Evolutionary conservation across 768 basidiomycete species (phyloP), one percentile per base, ranked within the genome.

Genomic region (Boletus vinaceobasis): DNA sequence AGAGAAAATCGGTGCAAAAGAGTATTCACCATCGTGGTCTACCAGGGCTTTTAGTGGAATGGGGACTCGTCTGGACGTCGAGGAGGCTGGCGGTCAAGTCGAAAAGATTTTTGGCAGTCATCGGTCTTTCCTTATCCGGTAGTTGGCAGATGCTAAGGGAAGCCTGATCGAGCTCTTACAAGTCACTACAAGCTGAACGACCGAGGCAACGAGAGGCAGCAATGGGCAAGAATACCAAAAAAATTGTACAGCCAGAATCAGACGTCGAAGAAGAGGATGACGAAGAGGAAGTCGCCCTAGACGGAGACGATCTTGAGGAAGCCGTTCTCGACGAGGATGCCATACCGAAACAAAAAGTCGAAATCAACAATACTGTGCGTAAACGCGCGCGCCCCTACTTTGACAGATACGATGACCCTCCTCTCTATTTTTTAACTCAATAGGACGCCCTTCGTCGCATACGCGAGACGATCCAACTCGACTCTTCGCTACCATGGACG

Each of bases 401-500:
- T 17, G 39, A 21, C 52, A 32, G 50, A 6, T 15, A 29, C 35
- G 5, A 8, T 17, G 42, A 36, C 19, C 13, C 15, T 27, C n/a
- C 14, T 29, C 13, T 29, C 7, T 31, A 31, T 39, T 10, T 14
- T 33, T 14, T n/a, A 40, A 23, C 2, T 8, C 1, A 46, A 36
- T 50, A 93, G 91, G 76, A 81, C 46, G 90, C 90, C 26, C 78
- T 96, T 43, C 82, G 85, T 50, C 86, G 91, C 54, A 93, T 94
- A 60, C 83, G 88, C 38, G 85, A 89, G 59, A 77, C 81, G 13
- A 90, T 93, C 23, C 78, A 85, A 61, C 79, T 93, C 11, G 88
- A 90, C 62, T 74, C 83, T 27, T 82, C 83, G 56, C 70, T 92
- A 43, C 80, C 88, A 17, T 93, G 91, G 91, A 90, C 90, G 48